Conservation (phyloP, 2,329 filamentous ascomycete genomes). For the Talaromyces sp. region DNA sequence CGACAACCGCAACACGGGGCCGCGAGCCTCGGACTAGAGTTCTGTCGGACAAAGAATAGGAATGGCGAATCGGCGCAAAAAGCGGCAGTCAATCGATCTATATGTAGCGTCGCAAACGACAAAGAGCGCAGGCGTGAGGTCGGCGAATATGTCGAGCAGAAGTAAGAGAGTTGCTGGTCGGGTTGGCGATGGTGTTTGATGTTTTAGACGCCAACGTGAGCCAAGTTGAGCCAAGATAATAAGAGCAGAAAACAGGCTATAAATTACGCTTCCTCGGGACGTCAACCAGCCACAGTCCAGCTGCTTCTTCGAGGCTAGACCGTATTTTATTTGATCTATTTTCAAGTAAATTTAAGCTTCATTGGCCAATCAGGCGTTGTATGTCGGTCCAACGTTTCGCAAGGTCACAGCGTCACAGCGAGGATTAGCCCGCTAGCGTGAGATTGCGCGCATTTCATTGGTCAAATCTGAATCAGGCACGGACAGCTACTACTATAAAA, state of each 20-base stretch:
- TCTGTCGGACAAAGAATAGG: not conserved
- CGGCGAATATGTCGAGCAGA: not conserved
- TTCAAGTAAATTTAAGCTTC: not conserved
- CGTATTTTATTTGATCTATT: not conserved
- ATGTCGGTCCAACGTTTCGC: not conserved
- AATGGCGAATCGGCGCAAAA: not conserved
- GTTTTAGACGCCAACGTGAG: not conserved
- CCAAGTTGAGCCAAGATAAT: not conserved
- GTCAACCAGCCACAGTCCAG: not conserved
- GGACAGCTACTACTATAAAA: not conserved
- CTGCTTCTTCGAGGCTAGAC: not conserved
- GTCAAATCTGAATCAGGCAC: not conserved
- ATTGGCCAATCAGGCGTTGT: not conserved
- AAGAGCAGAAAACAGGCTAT: not conserved
- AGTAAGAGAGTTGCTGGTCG: not conserved
- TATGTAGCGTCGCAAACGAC: not conserved
- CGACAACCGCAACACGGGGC: slow-evolving; percentile 8
- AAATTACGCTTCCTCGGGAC: not conserved
- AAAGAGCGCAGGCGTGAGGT: not conserved
- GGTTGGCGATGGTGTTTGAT: not conserved
- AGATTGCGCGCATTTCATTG: not conserved
- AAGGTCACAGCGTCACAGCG: not conserved
- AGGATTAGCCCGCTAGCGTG: not conserved
- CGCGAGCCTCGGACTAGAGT: not conserved
- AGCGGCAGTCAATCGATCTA: not conserved